Conservation (phyloP, 345 rosid species). For the Rubroshorea leprosula region DNA sequence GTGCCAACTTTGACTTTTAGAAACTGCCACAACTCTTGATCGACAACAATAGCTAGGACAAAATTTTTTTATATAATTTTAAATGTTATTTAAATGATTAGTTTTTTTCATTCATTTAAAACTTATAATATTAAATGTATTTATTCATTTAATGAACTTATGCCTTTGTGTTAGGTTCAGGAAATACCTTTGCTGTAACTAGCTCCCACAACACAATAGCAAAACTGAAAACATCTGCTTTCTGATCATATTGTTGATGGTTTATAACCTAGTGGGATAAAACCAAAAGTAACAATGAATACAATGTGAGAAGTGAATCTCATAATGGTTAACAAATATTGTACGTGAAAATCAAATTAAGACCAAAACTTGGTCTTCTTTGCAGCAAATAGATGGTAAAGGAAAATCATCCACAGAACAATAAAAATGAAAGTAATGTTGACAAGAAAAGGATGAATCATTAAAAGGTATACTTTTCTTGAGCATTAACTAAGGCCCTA, state of each 20-base stretch:
- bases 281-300: too few species aligned
- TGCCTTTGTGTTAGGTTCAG: too few species aligned
- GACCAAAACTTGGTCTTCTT: neutral
- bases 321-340: neutral
- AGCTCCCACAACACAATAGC: conserved; percentile 79
- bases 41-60: too few species aligned
- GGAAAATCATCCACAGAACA: neutral
- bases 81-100: too few species aligned
- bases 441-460: conserved; percentile 5
- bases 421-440: neutral
- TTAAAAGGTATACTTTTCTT: neutral
- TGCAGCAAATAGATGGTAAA: too few species aligned
- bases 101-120: too few species aligned
- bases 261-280: conserved; percentile 50
- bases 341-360: neutral
- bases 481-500: neutral
- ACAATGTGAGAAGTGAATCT: too few species aligned
- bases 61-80: too few species aligned
- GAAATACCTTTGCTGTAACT: conserved; percentile 62
- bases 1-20: too few species aligned
- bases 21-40: too few species aligned
- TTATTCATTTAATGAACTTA: too few species aligned
- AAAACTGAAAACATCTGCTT: conserved; percentile 72
- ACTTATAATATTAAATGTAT: too few species aligned
- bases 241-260: conserved; percentile 66